Evolutionary conservation across 208 protist species (phyloP).

Genomic region (Trypanosoma platydactyli): DNA sequence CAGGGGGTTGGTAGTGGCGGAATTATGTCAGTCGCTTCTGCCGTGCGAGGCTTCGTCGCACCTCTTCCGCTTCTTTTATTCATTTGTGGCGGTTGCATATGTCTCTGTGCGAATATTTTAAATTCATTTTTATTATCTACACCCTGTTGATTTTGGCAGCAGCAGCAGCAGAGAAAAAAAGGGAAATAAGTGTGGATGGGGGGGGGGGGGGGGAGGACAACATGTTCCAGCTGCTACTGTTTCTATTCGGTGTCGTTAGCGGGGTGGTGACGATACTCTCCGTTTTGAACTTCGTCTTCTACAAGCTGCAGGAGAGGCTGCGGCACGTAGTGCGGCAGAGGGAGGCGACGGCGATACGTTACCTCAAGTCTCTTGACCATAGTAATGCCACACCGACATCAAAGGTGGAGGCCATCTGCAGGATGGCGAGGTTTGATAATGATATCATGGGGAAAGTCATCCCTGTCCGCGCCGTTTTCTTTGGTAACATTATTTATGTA

Average conservation of each 20-base stretch:
- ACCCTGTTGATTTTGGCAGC: neutral
- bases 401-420: slow-evolving; percentile 71
- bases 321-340: slow-evolving; percentile 41
- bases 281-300: slow-evolving; percentile 51
- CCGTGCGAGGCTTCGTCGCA: too few species aligned
- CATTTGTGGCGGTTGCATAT: neutral
- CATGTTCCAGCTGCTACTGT: slow-evolving; percentile 24
- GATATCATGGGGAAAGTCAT: slow-evolving; percentile 56
- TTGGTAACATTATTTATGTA: slow-evolving; percentile 62
- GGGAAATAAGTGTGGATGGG: neutral
- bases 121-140: neutral
- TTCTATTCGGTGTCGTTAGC: slow-evolving; percentile 54
- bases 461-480: slow-evolving; percentile 67
- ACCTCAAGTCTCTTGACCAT: slow-evolving; percentile 39
- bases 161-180: neutral
- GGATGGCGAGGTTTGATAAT: slow-evolving; percentile 68
- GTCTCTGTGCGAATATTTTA: neutral
- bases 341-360: slow-evolving; percentile 41
- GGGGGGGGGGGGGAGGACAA: neutral
- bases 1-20: too few species aligned
- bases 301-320: slow-evolving; percentile 36
- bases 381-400: slow-evolving; percentile 37
- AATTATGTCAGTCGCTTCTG: too few species aligned
- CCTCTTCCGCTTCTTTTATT: neutral
- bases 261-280: slow-evolving; percentile 45